These are phyloP conservation scores for Hypomyces perniciosus DNA, from an alignment of 2,329 filamentous ascomycete genomes.

Conservation along the genomic window DNA sequence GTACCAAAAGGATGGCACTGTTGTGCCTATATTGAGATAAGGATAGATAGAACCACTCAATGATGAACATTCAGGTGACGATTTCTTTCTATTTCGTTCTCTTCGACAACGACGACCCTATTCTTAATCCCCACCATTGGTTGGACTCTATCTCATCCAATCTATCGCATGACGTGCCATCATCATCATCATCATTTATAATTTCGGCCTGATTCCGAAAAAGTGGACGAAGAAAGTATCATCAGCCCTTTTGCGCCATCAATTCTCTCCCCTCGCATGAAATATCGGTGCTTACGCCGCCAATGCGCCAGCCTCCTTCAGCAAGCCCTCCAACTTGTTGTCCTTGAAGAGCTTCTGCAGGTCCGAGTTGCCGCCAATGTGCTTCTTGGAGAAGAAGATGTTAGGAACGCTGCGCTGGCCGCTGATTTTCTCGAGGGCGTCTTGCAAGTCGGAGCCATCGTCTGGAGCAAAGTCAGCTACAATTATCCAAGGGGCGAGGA, in stretches of 20 bases:
- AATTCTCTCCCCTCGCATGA: neutral
- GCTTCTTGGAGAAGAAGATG: conserved; percentile 84
- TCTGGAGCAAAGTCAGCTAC: conserved; percentile 42
- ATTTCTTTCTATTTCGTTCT: too few relatives aligned
- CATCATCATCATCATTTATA: neutral
- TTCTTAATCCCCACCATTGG: too few relatives aligned
- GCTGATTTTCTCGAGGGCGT: conserved; percentile 72
- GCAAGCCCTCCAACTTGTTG: conserved; percentile 35
- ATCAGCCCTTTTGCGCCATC: conserved; percentile 1
- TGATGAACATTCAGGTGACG: neutral
- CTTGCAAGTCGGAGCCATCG: conserved; percentile 78
- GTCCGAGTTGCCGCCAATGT: conserved; percentile 96
- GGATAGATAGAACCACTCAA: neutral
- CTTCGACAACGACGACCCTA: too few relatives aligned
- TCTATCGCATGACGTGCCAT: too few relatives aligned
- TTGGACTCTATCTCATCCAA: too few relatives aligned
- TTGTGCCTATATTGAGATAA: neutral
- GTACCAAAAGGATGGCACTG: too few relatives aligned
- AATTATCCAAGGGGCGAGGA: neutral
- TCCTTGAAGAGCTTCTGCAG: conserved; percentile 53
- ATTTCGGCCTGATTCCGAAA: neutral
- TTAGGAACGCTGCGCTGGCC: conserved; percentile 89
- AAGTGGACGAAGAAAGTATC: conserved; percentile 3
- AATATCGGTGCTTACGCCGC: conserved; percentile 30
- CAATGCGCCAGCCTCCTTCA: conserved; percentile 38